Conservation (phyloP, 768 basidiomycete genomes). For the Termitomyces heimii region DNA sequence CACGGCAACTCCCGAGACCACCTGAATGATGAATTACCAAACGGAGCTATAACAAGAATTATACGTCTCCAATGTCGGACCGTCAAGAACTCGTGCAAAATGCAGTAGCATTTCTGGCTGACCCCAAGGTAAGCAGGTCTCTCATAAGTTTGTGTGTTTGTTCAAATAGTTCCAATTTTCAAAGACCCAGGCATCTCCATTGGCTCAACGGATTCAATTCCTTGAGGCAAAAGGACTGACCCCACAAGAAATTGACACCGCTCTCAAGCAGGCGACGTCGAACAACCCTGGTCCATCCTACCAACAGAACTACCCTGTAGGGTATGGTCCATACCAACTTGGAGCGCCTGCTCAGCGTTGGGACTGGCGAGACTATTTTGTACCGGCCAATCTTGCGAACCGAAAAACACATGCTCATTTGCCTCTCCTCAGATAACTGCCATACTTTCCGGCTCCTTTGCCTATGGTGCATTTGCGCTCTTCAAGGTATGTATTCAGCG, state of each 20-base stretch:
- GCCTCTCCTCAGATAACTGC: conserved; percentile 69
- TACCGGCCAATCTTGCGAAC: conserved; percentile 29
- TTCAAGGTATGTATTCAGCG: conserved; percentile 51
- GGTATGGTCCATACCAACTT: conserved; percentile 36
- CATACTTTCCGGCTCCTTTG: conserved; percentile 80
- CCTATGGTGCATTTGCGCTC: conserved; percentile 74
- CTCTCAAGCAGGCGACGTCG: conserved; percentile 58
- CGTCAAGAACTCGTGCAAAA: conserved; percentile 72
- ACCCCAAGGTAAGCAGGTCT: conserved; percentile 55
- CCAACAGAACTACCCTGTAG: conserved; percentile 28
- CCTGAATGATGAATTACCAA: conserved; percentile 7
- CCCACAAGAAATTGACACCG: conserved; percentile 78
- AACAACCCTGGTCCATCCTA: conserved; percentile 12
- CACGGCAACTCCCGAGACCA: conserved; percentile 19
- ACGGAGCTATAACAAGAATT: conserved; percentile 13
- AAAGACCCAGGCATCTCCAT: conserved; percentile 71
- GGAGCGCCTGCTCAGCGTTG: conserved; percentile 44
- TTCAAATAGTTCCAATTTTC: conserved; percentile 3
- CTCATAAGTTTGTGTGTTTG: not conserved
- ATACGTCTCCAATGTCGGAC: conserved; percentile 27
- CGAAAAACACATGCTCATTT: conserved; percentile 19
- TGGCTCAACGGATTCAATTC: conserved; percentile 86
- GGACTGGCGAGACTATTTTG: conserved; percentile 99
- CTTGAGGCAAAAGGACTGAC: conserved; percentile 93
- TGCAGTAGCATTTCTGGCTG: conserved; percentile 81